Base-by-base conservation (phyloP, 306 rosid species). In the Carpinus viminea region DNA sequence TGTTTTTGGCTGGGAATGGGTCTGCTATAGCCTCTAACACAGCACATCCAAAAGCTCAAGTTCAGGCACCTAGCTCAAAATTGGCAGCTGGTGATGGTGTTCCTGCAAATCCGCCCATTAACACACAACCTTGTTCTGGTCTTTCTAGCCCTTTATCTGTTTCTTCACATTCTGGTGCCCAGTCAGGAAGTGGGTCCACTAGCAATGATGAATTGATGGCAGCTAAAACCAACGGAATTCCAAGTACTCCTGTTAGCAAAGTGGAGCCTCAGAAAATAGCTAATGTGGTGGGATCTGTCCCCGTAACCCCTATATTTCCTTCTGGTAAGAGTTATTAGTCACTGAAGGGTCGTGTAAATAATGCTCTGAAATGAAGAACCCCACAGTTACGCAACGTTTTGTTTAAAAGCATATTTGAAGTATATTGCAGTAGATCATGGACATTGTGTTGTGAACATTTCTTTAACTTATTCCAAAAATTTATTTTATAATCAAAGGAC, bases 151-250 rank as follows among this genome's bases (percentile, higher is more conserved):
- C 97, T 50, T 68, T 92, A 61, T 94, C 97, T 45, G 90, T 92
- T 75, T 94, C 98, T 70, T 94, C 97, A 6, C 91, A 87, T 59
- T 62, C 83, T 1, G 93, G 92, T 41, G 66, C 86, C 79, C 98
- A 85, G 70, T 92, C 98, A 5, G 90, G 85, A 64, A 87, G 94
- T 66, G 96, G 96, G 53, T 94, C 97, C 72, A 88, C 90, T 16
- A 86, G 91, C 87, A 85, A 91, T n/a, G 97, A 89, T 82, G 98
- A 94, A 55, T 79, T 80, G 68, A 79, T 81, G 78, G 89, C 84
- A 10, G 89, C 85, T 55, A 94, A 91, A 86, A 79, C 87, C 21
- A 65, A 80, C 1, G 89, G 89, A 77, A 70, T 73, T 68, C 79
- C 91, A 54, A 53, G 74, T 17, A 83, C 83, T 82, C 89, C 87